Evolutionary conservation across 768 basidiomycete genomes (phyloP).

Genomic region (Kwoniella sp.): DNA sequence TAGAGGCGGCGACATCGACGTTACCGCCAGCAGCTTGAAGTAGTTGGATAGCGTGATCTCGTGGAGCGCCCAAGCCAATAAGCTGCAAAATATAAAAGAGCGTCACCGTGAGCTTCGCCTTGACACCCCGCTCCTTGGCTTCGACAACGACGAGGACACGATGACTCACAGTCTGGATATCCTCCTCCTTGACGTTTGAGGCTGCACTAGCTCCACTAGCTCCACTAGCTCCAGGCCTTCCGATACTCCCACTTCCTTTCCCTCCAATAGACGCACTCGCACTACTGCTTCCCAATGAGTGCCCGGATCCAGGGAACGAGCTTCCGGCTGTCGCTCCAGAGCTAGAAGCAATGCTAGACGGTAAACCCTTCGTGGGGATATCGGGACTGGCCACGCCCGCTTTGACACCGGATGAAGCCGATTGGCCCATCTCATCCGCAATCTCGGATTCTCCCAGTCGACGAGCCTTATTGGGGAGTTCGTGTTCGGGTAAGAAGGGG

Average conservation of each 20-base stretch:
- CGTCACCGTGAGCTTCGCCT: no score
- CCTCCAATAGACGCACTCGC: no score
- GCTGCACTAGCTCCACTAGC: constrained; percentile 17
- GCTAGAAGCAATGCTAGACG: not conserved
- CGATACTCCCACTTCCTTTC: no score
- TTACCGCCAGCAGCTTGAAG: constrained; percentile 82
- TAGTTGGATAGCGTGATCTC: constrained; percentile 74
- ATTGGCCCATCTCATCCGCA: constrained; percentile 47
- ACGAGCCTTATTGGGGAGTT: constrained; percentile 78
- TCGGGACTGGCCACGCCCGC: constrained; percentile 37
- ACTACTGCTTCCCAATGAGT: constrained; percentile 63
- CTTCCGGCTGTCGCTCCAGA: not conserved
- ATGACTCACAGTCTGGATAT: constrained; percentile 60
- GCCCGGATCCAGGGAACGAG: constrained; percentile 70
- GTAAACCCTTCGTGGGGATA: constrained; percentile 4
- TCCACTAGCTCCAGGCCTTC: constrained; percentile 54
- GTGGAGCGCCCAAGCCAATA: constrained; percentile 73
- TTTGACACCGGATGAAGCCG: constrained; percentile 33
- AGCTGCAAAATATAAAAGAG: no score
- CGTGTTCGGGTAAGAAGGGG: constrained; percentile 86
- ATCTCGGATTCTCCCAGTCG: constrained; percentile 49
- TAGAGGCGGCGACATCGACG: constrained; percentile 81
- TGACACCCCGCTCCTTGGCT: not conserved
- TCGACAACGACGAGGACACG: not conserved
- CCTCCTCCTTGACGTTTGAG: constrained; percentile 61